Evolutionary conservation across 345 rosid genomes (phyloP), one percentile per base, ranked within the genome.

Genomic region (Aquilaria yunnanensis): DNA sequence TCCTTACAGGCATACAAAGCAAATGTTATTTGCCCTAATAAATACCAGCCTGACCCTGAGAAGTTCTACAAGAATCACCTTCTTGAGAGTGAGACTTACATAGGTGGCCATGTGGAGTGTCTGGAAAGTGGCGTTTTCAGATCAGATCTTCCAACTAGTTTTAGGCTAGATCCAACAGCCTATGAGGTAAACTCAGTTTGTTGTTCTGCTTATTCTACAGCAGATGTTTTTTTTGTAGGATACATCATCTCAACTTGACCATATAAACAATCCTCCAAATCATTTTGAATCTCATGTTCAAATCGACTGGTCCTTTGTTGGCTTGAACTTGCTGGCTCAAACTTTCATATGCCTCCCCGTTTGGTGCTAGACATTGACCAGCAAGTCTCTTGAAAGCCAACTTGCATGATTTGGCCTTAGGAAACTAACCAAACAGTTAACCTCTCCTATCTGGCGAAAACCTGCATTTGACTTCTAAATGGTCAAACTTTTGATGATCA

Each of bases 51-150:
- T 54, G 96, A 90, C 49, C 80, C 85, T 32, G 97, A 90, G 59
- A 90, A 86, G 87, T 93, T 93, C 79, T 66, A 87, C 63, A 80
- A 79, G 65, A 72, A 64, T 75, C 97, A 80, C 59, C 97, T 90
- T 70, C 97, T 93, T 71, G 97, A 93, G 80, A 90, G 96, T 64
- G 98, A 93, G 81, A 93, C 98, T 41, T 93, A 93, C 65, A 90
- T 90, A 58, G 98, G 98, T 65, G 98, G 98, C 57, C 97, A 90
- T 60, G 98, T 93, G 64, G 98, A 93, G 72, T 93, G 98, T 81
- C 97, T 93, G 64, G 97, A 93, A 80, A 93, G 97, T 81, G 98
- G 98, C 30, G 98, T 93, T 74, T 93, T 93, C 73, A 86, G 97
- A 80, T 90, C 98, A 43, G 98, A 93, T 77, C 77, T 93, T 70